A percentile compares a stretch with the other conserved stretches of the same genome.
Evolutionary conservation across 768 basidiomycete species (phyloP).

Genomic region (Pisolithus albus): DNA sequence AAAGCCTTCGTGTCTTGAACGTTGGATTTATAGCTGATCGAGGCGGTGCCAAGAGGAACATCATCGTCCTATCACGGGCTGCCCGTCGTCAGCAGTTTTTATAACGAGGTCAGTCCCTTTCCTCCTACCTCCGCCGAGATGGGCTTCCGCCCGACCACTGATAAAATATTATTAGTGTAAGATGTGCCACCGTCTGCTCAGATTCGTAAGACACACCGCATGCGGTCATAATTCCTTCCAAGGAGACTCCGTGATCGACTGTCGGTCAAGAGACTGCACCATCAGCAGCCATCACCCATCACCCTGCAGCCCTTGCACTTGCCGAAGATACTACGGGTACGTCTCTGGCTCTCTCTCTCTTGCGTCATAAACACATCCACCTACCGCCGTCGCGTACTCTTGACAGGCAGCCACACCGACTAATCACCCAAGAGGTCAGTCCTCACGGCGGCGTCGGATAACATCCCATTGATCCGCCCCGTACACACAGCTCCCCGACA

Average conservation of each 20-base stretch:
- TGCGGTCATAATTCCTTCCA: constrained; percentile 53
- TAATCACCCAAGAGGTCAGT: constrained; percentile 39
- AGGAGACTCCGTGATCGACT: constrained; percentile 46
- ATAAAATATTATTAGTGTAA: constrained; percentile 8
- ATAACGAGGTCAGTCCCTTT: constrained; percentile 8
- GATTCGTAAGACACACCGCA: constrained; percentile 39
- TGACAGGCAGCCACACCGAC: constrained; percentile 48
- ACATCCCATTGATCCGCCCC: constrained; percentile 11
- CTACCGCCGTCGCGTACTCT: not conserved
- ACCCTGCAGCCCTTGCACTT: constrained; percentile 40
- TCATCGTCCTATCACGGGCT: constrained; percentile 3
- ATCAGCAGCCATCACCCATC: constrained; percentile 45
- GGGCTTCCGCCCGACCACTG: constrained; percentile 6
- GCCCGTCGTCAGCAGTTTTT: not conserved
- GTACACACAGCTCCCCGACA: constrained; percentile 28
- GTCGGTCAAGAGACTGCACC: constrained; percentile 36
- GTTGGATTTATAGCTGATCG: not conserved
- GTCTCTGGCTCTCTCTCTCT: constrained; percentile 15
- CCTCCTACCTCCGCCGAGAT: constrained; percentile 54
- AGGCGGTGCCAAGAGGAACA: constrained; percentile 11
- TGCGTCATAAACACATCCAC: not conserved
- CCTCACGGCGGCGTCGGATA: constrained; percentile 1
- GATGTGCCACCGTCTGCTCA: constrained; percentile 65
- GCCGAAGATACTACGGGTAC: constrained; percentile 53
- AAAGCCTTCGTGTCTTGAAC: not conserved